Base-by-base conservation (phyloP, 306 rosid species). In the Mimosa pudica region DNA sequence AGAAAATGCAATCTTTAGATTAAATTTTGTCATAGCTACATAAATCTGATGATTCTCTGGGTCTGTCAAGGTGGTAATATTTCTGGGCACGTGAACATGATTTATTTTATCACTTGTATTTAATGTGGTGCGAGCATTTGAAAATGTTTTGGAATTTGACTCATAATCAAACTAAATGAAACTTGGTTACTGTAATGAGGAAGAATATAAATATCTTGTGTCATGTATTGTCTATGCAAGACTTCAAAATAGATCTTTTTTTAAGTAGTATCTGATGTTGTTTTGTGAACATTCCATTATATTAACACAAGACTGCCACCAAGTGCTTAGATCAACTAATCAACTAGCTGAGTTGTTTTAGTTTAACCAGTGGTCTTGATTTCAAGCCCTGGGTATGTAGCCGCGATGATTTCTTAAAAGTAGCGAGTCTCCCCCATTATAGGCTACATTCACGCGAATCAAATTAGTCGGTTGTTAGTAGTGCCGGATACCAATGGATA, bases 41-140 rank as follows among this genome's bases (percentile, higher is more conserved):
- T 61, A 77, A 51, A 33, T 73, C 33, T 69, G 71, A 35, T 60
- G 55, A 77, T n/a, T 36, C n/a, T 30, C 66, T 24, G 66, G 66
- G 30, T 61, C 66, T 3, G 13, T 24, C 38, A 61, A 5, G 6
- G 46, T 64, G 20, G 13, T 63, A 0, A 2, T 33, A 11, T 66
- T 66, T 38, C 24, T 11, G 69, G 73, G 74, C 67, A 42, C 67
- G n/a, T 54, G 48, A 14, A 8, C 47, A 8, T 47, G 20, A 24
- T 72, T 47, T 4, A 35, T 54, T 49, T 71, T 64, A 18, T 71
- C 51, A 45, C 65, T 63, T 68, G 77, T 74, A 60, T 30, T 67
- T 64, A 60, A 55, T 57, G 30, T 68, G 70, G 18, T 14, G 38
- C 62, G 42, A 79, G 70, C 73, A 4, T 49, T 49, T 68, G 72